Evolutionary conservation across 2,329 filamentous ascomycete species (phyloP).

Genomic region (Fusarium miscanthi): DNA sequence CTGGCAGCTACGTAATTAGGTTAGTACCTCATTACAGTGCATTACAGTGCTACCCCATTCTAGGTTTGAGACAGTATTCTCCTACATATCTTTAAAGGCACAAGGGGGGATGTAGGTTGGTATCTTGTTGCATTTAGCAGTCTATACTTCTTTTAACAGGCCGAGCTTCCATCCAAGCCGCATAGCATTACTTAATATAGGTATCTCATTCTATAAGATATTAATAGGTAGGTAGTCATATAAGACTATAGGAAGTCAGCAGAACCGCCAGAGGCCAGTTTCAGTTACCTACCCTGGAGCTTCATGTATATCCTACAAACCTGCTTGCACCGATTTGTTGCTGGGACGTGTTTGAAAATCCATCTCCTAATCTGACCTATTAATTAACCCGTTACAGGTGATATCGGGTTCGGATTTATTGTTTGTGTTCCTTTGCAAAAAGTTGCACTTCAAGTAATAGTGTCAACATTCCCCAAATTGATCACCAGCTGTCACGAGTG

Average conservation of each 20-base stretch:
- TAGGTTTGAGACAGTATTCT: not conserved
- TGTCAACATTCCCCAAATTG: conserved; percentile 24
- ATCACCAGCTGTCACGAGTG: conserved; percentile 11
- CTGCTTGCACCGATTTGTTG: too few relatives aligned
- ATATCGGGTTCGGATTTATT: not conserved
- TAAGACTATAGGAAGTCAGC: not conserved
- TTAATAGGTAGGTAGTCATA: not conserved
- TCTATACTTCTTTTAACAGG: not conserved
- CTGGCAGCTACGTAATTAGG: not conserved
- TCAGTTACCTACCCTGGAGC: not conserved
- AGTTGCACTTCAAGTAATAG: not conserved
- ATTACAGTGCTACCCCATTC: not conserved
- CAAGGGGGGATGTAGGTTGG: not conserved
- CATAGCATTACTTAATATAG: not conserved
- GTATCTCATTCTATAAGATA: not conserved
- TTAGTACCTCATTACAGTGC: not conserved
- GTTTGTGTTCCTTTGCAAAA: not conserved
- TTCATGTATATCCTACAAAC: not conserved
- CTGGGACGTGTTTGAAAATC: too few relatives aligned
- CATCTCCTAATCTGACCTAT: not conserved
- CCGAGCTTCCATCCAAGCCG: not conserved
- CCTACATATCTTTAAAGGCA: not conserved
- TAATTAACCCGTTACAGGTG: too few relatives aligned
- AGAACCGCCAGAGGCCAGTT: not conserved
- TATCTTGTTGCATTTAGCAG: not conserved